A percentile compares a stretch with the other conserved stretches of the same genome.
Evolutionary conservation across 73 alveolate species (phyloP).

Genomic region (Symbiodinium pilosum): DNA sequence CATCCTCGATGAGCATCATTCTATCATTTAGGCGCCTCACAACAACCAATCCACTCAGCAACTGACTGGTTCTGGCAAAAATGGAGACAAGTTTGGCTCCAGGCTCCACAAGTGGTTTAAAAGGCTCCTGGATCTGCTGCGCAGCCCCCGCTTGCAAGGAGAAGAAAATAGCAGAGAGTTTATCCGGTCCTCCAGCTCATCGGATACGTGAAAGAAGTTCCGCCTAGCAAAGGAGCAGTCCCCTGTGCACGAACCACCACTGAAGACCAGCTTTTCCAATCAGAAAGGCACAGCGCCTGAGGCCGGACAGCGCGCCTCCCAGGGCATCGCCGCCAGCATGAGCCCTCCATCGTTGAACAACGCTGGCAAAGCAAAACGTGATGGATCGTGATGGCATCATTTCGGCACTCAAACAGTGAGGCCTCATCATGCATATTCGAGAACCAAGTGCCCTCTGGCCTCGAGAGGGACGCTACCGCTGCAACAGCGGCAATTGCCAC

Average conservation of each 20-base stretch:
- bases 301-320: background rate
- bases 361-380: background rate
- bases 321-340: conserved; percentile 1
- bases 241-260: background rate
- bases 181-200: conserved; percentile 51
- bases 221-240: conserved; percentile 8
- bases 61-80: background rate
- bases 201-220: conserved; percentile 15
- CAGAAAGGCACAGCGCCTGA: too few species aligned
- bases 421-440: too few species aligned
- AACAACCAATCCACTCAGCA: too few species aligned
- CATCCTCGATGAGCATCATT: conserved; percentile 51
- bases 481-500: too few species aligned
- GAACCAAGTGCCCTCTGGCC: too few species aligned
- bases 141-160: too few species aligned
- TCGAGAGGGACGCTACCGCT: too few species aligned
- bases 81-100: background rate
- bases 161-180: background rate
- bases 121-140: conserved; percentile 49
- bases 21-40: conserved; percentile 43
- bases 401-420: background rate
- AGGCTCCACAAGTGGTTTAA: conserved; percentile 54
- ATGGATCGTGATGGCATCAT: background rate
- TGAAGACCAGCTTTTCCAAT: too few species aligned
- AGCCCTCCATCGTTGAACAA: background rate